A percentile compares a stretch with the other conserved stretches of the same genome.
phyloP scores from a whole-genome alignment of 345 rosid genomes.

The Isatis tinctoria region DNA sequence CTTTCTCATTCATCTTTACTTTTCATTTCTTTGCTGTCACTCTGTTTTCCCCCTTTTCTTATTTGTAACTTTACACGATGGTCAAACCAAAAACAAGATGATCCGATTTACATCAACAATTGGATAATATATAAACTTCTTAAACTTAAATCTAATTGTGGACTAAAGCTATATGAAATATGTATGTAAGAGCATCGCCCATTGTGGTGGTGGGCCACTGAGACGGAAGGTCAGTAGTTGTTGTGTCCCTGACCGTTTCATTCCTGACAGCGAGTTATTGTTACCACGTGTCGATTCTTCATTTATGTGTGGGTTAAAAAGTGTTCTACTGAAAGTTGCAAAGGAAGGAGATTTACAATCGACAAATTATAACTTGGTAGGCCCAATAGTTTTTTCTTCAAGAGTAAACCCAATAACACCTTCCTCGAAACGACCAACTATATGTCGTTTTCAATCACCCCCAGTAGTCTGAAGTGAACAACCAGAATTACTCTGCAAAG shows the following conservation, averaged over 20 bases:
- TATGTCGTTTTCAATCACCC: background rate
- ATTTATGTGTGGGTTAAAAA: background rate
- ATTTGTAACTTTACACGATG: background rate
- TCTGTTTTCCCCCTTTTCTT: background rate
- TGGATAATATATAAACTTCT: background rate
- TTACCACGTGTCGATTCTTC: background rate
- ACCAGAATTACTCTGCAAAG: background rate
- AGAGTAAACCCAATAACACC: background rate
- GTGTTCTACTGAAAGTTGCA: background rate
- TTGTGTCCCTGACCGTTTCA: slow-evolving; percentile 4
- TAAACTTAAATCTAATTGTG: background rate
- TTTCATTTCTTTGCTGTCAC: slow-evolving; percentile 20
- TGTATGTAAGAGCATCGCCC: background rate
- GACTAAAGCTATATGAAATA: background rate
- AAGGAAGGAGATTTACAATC: background rate
- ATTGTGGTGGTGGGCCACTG: background rate
- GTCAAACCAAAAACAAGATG: slow-evolving; percentile 10
- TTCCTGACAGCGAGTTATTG: background rate
- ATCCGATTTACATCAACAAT: background rate
- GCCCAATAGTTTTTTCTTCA: background rate
- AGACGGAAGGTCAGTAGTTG: background rate
- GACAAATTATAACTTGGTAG: background rate
- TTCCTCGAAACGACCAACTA: background rate
- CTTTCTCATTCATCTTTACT: background rate
- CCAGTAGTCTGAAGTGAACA: too few species aligned